A percentile compares a stretch with the other conserved stretches of the same genome.
Conservation (phyloP, 2,329 filamentous ascomycete genomes). For the Botrytis porri region DNA sequence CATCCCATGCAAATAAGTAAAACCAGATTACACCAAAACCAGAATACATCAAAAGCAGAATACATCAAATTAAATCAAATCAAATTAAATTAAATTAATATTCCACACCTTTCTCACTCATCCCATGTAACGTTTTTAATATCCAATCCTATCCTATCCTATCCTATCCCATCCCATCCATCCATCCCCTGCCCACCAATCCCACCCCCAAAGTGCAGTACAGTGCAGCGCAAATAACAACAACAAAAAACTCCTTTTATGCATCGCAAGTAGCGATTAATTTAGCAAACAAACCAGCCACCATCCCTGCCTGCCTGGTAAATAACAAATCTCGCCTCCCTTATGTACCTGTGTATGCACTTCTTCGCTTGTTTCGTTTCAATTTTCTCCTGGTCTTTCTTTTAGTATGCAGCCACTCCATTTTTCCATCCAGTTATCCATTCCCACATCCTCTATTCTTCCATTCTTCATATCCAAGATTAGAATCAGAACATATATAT, state of each 20-base stretch:
- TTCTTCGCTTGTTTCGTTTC: not conserved
- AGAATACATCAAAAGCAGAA: too few species aligned
- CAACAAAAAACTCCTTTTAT: not conserved
- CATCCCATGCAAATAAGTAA: too few species aligned
- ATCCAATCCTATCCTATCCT: not conserved
- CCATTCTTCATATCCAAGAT: not conserved
- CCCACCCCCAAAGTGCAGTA: not conserved
- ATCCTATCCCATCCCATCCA: not conserved
- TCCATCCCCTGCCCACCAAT: not conserved
- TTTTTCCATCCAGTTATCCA: not conserved
- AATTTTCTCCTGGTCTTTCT: not conserved
- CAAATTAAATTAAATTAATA: not conserved
- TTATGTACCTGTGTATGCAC: not conserved
- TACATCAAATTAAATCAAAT: too few species aligned
- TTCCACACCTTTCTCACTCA: not conserved
- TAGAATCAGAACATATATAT: not conserved
- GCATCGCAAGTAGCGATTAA: too few species aligned
- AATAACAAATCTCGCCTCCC: not conserved
- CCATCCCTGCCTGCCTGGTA: not conserved
- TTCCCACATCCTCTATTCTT: not conserved
- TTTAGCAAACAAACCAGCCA: not conserved
- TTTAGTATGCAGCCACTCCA: not conserved
- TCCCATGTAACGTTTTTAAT: not conserved
- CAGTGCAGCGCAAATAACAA: not conserved
- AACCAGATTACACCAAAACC: too few species aligned